Evolutionary conservation across 257 asterid species (phyloP), one percentile per base, ranked within the genome.

Genomic region (Linaria vulgaris): DNA sequence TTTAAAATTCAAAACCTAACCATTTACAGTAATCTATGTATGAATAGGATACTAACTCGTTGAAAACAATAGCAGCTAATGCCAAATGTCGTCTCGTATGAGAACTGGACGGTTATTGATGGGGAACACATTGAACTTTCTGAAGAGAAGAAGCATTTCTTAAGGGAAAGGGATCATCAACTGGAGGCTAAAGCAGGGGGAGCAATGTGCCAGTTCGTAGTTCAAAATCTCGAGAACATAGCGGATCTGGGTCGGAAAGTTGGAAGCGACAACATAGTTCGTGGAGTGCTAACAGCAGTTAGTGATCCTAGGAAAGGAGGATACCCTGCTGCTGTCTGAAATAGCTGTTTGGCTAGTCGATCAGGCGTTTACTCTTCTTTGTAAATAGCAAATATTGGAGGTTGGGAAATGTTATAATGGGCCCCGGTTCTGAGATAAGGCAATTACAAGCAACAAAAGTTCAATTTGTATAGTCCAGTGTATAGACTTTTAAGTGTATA

Each of bases 291-390:
- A 41, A 88, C 86, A 3, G 97, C 91, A 38, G 86, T 92, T 0
- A 85, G 95, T 43, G 97, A 92, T 76, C 96, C 96, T 17, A 73
- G 99, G 68, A 92, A 92, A 77, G 94, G 92, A 15, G 99, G 99
- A 38, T 72, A 62, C 62, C 96, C 97, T 7, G 97, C 99, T 10
- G 97, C 94, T 7, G 67, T 87, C 15, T 86, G 91, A 88, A n/a
- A n/a, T 34, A 34, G 5, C 10, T 34, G 5, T 7, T 34, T 34
- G 34, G 34, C 34, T 27, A 2, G 4, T 27, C 6, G 4, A 27
- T 27, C 34, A 6, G 34, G 34, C 34, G 6, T 27, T 27, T n/a
- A n/a, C 41, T 34, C 9, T n/a, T n/a, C n/a, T 34, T n/a, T n/a
- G 41, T 34, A 34, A 34, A 34, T 34, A 34, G 41, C 5, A 34